Conservation (phyloP, 805 yeast genomes). For the Spathaspora sp. region DNA sequence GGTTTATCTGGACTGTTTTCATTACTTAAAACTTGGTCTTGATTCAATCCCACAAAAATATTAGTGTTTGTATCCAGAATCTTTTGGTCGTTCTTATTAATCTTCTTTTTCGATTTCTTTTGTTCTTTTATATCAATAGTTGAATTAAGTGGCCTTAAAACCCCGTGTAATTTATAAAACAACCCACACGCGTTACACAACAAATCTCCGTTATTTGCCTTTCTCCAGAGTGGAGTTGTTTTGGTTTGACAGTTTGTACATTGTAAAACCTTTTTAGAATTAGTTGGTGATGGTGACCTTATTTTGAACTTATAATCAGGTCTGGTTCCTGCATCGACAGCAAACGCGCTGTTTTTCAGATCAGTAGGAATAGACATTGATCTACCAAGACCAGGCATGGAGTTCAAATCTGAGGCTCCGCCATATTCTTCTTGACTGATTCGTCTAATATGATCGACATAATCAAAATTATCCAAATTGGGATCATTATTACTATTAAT, state of each 20-base stretch:
- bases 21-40: neutral
- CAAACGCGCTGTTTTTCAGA: conserved; percentile 21
- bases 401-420: neutral
- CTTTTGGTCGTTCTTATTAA: conserved; percentile 13
- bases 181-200: conserved; percentile 46
- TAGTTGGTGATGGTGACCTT: neutral
- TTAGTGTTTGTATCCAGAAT: conserved; percentile 23
- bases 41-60: conserved; percentile 17
- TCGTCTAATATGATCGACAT: conserved; percentile 41
- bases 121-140: neutral
- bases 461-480: conserved; percentile 39
- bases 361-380: conserved; percentile 36
- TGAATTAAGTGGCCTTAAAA: conserved; percentile 35
- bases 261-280: conserved; percentile 22
- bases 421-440: conserved; percentile 36
- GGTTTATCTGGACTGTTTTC: conserved; percentile 9
- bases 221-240: conserved; percentile 45
- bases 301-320: neutral
- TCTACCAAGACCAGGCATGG: neutral
- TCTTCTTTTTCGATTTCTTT: neutral
- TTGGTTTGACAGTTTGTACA: conserved; percentile 42
- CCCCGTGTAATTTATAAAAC: conserved; percentile 43
- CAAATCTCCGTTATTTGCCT: conserved; percentile 38
- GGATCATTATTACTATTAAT: conserved; percentile 17
- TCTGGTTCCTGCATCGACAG: conserved; percentile 6